phyloP scores from a whole-genome alignment of 345 rosid genomes.

The Salix viminalis region DNA sequence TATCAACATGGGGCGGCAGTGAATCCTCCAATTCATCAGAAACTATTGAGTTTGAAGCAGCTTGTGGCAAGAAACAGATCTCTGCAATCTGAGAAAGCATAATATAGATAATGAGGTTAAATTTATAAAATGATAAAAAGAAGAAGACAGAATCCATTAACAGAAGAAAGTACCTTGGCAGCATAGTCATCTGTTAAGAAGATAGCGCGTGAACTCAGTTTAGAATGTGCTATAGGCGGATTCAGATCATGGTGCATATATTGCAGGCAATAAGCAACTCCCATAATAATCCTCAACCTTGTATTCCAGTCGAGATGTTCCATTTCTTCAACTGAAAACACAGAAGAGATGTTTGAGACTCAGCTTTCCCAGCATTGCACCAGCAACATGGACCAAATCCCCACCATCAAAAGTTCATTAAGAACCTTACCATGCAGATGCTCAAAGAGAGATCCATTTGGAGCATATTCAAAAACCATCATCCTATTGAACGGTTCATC shows the following conservation, averaged over 20 bases:
- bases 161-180: conserved; percentile 57
- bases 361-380: conserved; percentile 11
- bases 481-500: conserved; percentile 81
- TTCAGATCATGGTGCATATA: conserved; percentile 86
- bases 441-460: conserved; percentile 80
- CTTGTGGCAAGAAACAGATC: conserved; percentile 30
- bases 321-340: conserved; percentile 61
- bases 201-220: conserved; percentile 40
- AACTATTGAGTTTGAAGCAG: conserved; percentile 22
- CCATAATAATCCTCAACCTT: conserved; percentile 88
- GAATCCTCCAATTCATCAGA: conserved; percentile 40
- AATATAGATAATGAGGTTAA: background rate
- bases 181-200: conserved; percentile 89
- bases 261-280: conserved; percentile 81
- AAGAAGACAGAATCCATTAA: background rate
- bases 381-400: background rate
- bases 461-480: conserved; percentile 99
- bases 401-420: background rate
- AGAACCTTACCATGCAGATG: conserved; percentile 70
- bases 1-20: conserved; percentile 42
- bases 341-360: conserved; percentile 7
- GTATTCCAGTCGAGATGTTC: conserved; percentile 92
- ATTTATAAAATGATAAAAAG: background rate
- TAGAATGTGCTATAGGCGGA: conserved; percentile 60
- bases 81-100: conserved; percentile 54